phyloP scores from a whole-genome alignment of 164 flowering plant species.

The Litsea cubeba region DNA sequence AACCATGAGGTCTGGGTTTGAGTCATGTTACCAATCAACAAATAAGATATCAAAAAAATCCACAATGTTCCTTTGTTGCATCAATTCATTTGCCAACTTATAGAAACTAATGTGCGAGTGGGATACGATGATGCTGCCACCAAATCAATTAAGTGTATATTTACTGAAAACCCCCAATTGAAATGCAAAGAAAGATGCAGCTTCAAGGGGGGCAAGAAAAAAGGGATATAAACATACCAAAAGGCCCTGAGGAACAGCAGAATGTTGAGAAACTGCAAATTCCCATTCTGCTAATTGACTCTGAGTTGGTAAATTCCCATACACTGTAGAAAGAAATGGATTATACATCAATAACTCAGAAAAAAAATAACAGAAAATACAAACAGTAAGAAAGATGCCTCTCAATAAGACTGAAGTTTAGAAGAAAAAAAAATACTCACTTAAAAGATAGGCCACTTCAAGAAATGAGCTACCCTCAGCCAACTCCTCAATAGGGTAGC shows the following conservation, averaged over 20 bases:
- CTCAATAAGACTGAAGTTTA: not conserved
- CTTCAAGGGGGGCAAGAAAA: not conserved
- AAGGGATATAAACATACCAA: conserved; percentile 38
- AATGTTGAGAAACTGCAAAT: conserved; percentile 88
- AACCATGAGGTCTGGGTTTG: too few species aligned
- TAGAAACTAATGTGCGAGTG: not conserved
- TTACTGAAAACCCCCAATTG: not conserved
- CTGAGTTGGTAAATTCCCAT: conserved; percentile 85
- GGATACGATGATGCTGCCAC: not conserved
- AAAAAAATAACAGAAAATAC: not conserved
- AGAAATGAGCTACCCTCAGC: conserved; percentile 83
- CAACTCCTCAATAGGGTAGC: conserved; percentile 96
- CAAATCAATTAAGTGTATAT: not conserved
- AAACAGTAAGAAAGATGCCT: not conserved
- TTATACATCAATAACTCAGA: not conserved
- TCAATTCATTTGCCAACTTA: not conserved
- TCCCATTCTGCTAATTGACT: conserved; percentile 92
- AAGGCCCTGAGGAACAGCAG: conserved; percentile 96
- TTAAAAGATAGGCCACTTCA: conserved; percentile 88
- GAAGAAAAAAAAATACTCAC: conserved; percentile 34
- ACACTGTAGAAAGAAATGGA: conserved; percentile 41
- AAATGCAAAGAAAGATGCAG: not conserved
- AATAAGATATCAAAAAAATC: too few species aligned
- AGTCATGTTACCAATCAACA: too few species aligned
- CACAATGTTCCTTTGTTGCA: not conserved